These are phyloP conservation scores for Conticribra guillardii DNA, from an alignment of 108 stramenopile genomes.

Conservation along the genomic window DNA sequence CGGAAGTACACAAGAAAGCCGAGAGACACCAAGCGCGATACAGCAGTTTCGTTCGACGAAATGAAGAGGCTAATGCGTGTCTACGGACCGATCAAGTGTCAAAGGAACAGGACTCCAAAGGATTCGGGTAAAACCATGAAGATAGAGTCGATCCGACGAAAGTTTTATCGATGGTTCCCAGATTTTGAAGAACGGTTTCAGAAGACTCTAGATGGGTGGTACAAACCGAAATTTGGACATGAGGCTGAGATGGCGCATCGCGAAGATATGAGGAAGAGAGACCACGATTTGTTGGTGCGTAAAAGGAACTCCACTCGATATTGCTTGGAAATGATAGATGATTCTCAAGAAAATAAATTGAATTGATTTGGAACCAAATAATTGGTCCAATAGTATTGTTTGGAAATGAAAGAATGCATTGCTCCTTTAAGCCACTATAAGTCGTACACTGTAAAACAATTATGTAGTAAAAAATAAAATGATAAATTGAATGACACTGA, in stretches of 20 bases:
- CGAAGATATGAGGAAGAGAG: constrained; percentile 27
- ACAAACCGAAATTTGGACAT: constrained; percentile 31
- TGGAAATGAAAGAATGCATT: too few species aligned
- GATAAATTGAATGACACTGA: too few species aligned
- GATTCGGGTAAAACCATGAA: constrained; percentile 32
- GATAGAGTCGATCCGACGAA: constrained; percentile 35
- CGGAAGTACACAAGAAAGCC: too few species aligned
- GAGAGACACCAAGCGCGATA: too few species aligned
- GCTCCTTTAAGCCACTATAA: too few species aligned
- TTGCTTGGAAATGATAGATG: too few species aligned
- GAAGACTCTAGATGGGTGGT: constrained; percentile 25
- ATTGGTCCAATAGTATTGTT: too few species aligned
- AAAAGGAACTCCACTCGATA: too few species aligned
- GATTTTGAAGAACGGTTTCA: constrained; percentile 44
- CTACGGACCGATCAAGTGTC: constrained; percentile 47
- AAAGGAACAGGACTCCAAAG: constrained; percentile 26
- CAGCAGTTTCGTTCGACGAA: constrained; percentile 42
- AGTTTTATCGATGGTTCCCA: constrained; percentile 55
- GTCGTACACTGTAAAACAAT: too few species aligned
- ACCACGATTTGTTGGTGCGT: constrained; percentile 15
- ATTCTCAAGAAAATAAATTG: too few species aligned
- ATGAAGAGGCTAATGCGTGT: constrained; percentile 44
- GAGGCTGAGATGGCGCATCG: constrained; percentile 32
- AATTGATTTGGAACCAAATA: too few species aligned
- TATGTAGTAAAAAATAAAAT: too few species aligned